Percentiles rank a stretch among this genome's conserved stretches.
phyloP scores from a whole-genome alignment of 225 moss, liverwort and hornwort genomes.

The Anthoceros angustus region DNA sequence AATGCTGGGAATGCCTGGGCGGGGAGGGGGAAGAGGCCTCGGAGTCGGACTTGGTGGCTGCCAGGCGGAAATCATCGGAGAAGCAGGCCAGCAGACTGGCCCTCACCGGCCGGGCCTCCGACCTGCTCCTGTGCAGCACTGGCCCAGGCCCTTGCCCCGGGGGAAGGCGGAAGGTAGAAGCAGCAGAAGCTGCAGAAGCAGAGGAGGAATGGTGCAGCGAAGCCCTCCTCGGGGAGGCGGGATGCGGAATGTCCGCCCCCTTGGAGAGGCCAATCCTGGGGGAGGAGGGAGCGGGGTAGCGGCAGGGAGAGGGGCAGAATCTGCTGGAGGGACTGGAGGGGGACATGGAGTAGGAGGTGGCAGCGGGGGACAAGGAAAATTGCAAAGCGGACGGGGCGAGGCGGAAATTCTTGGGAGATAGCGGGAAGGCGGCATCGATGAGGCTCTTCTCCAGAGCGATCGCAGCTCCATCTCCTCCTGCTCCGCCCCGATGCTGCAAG shows the following conservation, averaged over 20 bases:
- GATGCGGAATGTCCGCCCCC: background rate
- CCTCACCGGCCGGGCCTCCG: background rate
- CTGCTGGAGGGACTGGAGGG: background rate
- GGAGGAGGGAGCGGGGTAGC: background rate
- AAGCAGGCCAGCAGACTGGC: conserved; percentile 1
- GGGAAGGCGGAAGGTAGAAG: background rate
- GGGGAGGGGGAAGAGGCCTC: too few species aligned
- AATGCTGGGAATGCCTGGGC: too few species aligned
- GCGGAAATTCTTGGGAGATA: background rate
- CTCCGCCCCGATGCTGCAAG: too few species aligned
- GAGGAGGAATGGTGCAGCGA: background rate
- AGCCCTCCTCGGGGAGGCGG: background rate
- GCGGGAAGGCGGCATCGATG: conserved; percentile 3
- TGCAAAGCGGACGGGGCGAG: background rate
- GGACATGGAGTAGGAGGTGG: background rate
- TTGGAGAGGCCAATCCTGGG: background rate
- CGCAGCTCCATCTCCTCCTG: background rate
- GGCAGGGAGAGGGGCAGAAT: background rate
- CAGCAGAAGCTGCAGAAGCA: background rate
- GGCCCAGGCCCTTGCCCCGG: background rate
- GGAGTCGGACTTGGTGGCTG: background rate
- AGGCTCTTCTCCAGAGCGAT: background rate
- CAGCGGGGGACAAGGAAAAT: background rate
- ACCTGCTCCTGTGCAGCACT: conserved; percentile 1
- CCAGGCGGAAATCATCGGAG: background rate